Base-by-base conservation (phyloP, 108 stramenopile species). In the Fragilariopsis cylindrus region DNA sequence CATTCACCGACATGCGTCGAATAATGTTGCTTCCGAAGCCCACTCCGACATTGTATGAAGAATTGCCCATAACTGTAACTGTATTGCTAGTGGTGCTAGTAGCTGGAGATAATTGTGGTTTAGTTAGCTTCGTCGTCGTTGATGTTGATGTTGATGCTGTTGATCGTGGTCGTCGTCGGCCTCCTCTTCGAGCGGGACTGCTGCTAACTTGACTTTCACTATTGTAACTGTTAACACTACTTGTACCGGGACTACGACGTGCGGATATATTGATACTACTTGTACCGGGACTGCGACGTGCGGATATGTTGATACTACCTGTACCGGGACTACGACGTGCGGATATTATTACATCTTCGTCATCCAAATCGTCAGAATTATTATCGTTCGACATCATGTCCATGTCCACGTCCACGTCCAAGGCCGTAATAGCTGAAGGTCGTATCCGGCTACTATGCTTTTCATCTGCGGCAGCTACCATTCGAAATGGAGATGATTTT, bases 361-460 rank as follows among this genome's bases (percentile, higher is more conserved):
- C 12, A 53, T 53, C 52, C 15, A 30, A 30, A 30, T 30, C 30
- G 30, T 30, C 30, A 30, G 30, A 30, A 30, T 30, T 30, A 30
- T 30, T 30, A 30, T 30, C 39, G 11, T 60, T 94, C 93, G 57
- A 83, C 87, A 9, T 88, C 93, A 42, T 84, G 72, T 3, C 88
- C 82, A 73, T 94, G 89, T 6, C 93, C 92, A 5, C 89, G 81
- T 62, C 90, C 93, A 65, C 93, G 71, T 90, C 89, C 90, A 11
- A 89, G 60, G 19, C 58, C n/a, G 58, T 30, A 8, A 30, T 30
- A 5, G 4, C 30, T 70, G 76, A 68, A 9, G 58, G 16, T 30
- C 58, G 58, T 30, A 40, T 30, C 18, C 58, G 58, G n/a, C 40
- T 60, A 6, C 11, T 60, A 40, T 6, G 9, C 1, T 60, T 60